A percentile compares a stretch with the other conserved stretches of the same genome.
These are phyloP conservation scores for Teunomyces barrocoloradensis DNA, from an alignment of 805 yeast species.

Conservation along the genomic window DNA sequence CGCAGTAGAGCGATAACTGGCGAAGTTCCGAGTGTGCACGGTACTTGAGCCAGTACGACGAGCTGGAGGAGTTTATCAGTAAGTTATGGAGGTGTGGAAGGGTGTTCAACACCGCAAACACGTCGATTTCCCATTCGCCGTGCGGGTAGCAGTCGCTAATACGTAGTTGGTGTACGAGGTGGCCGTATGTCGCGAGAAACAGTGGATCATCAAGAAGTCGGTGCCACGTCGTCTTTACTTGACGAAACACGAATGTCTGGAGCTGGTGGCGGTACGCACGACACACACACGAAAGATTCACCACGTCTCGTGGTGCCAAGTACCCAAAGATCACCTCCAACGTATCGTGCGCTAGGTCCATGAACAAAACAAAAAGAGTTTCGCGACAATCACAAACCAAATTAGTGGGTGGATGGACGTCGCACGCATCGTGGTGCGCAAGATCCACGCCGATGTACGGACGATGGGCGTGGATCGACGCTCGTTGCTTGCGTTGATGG, in stretches of 20 bases:
- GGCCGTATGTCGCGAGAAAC: conserved; percentile 4
- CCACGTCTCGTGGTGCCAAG: conserved; percentile 10
- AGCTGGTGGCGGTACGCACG: conserved; percentile 17
- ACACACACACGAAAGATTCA: conserved; percentile 15
- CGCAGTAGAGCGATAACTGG: conserved; percentile 26
- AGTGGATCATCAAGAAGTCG: conserved; percentile 14
- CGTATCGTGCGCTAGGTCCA: neutral
- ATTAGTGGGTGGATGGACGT: neutral
- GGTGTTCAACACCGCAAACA: conserved; percentile 17
- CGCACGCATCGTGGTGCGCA: neutral
- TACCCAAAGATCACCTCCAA: conserved; percentile 6
- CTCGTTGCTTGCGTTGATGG: conserved; percentile 9
- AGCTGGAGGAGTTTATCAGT: conserved; percentile 30
- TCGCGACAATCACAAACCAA: neutral
- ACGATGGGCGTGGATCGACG: neutral
- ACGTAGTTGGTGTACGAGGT: conserved; percentile 22
- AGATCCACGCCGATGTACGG: conserved; percentile 6
- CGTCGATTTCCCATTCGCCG: conserved; percentile 37
- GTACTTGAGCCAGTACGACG: conserved; percentile 44
- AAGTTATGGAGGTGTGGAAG: conserved; percentile 24
- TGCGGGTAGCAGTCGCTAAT: conserved; percentile 29
- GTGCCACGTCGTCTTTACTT: conserved; percentile 26
- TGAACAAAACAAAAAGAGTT: neutral
- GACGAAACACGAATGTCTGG: conserved; percentile 15
- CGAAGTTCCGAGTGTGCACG: conserved; percentile 18